Conservation (phyloP, 1,284 basidiomycete genomes). For the Rhodotorula sp. region DNA sequence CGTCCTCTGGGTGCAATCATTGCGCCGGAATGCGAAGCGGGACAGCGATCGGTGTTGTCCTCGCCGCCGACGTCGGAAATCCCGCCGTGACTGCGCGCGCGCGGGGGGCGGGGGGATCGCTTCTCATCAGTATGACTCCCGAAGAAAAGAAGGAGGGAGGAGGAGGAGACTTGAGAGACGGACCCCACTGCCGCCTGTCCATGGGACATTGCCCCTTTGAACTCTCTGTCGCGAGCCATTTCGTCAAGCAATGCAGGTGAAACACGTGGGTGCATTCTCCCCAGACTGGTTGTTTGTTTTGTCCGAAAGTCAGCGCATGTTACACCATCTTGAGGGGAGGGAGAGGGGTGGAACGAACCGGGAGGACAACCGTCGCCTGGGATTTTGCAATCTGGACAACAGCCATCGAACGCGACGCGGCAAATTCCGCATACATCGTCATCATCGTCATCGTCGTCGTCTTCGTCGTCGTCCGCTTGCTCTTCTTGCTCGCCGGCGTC, state of each 20-base stretch:
- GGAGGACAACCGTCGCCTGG: constrained; percentile 96
- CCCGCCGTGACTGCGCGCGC: neutral
- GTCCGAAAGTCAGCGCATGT: constrained; percentile 4
- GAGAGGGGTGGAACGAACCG: constrained; percentile 60
- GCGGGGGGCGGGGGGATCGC: neutral
- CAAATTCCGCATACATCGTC: constrained; percentile 93
- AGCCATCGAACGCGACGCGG: constrained; percentile 83
- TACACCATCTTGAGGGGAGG: neutral
- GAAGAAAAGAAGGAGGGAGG: neutral
- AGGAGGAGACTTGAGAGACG: constrained; percentile 47
- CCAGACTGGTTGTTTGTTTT: constrained; percentile 66
- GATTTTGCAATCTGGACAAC: constrained; percentile 88
- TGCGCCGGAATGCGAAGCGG: neutral
- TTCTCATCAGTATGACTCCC: neutral
- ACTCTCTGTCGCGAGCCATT: constrained; percentile 83
- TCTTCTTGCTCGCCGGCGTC: constrained; percentile 10
- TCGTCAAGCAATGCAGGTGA: constrained; percentile 67
- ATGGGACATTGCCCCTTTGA: constrained; percentile 92
- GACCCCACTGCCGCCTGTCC: constrained; percentile 88
- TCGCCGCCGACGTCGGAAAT: neutral
- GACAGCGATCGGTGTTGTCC: neutral
- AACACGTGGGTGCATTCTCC: constrained; percentile 86
- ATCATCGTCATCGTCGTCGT: constrained; percentile 65
- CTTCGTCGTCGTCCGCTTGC: constrained; percentile 59
- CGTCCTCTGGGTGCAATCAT: no score